phyloP scores from a whole-genome alignment of 2,329 filamentous ascomycete genomes.

The Magnaporthales sp. region DNA sequence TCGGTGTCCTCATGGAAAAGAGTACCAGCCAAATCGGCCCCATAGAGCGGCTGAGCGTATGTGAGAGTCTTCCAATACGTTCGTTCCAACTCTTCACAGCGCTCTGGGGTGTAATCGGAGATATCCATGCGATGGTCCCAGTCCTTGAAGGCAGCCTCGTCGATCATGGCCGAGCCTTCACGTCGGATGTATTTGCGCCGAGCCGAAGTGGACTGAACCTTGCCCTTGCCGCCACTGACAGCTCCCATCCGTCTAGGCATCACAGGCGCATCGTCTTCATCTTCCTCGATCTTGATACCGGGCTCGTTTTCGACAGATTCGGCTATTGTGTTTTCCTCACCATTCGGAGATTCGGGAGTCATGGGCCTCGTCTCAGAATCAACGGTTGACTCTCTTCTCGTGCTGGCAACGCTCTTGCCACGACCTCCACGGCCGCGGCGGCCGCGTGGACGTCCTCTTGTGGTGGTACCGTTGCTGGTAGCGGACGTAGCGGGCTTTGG shows the following conservation, averaged over 20 bases:
- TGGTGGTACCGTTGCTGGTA: conserved; percentile 9
- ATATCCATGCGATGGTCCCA: conserved; percentile 88
- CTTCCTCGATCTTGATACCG: conserved; percentile 28
- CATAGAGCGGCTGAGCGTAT: conserved; percentile 90
- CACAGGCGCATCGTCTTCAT: conserved; percentile 32
- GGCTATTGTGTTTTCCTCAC: conserved; percentile 26
- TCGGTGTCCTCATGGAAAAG: conserved; percentile 82
- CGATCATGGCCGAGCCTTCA: conserved; percentile 69
- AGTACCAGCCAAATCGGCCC: conserved; percentile 91
- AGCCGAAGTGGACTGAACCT: conserved; percentile 71
- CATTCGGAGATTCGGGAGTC: conserved; percentile 48
- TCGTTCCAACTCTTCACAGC: conserved; percentile 89
- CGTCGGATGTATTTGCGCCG: conserved; percentile 78
- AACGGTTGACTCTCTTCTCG: conserved; percentile 27
- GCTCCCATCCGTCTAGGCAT: conserved; percentile 35
- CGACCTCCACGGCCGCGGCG: conserved; percentile 11
- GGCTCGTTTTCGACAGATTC: conserved; percentile 43
- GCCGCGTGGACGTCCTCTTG: conserved; percentile 21
- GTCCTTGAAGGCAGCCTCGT: conserved; percentile 82
- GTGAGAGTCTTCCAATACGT: conserved; percentile 97
- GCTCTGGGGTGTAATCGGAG: conserved; percentile 80
- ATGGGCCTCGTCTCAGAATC: conserved; percentile 43
- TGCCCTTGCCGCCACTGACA: conserved; percentile 41
- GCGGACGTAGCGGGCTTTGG: conserved; percentile 23
- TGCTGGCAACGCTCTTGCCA: conserved; percentile 30